A percentile compares a stretch with the other conserved stretches of the same genome.
Evolutionary conservation across 208 protist species (phyloP).

Genomic region (Crithidia expoeki): DNA sequence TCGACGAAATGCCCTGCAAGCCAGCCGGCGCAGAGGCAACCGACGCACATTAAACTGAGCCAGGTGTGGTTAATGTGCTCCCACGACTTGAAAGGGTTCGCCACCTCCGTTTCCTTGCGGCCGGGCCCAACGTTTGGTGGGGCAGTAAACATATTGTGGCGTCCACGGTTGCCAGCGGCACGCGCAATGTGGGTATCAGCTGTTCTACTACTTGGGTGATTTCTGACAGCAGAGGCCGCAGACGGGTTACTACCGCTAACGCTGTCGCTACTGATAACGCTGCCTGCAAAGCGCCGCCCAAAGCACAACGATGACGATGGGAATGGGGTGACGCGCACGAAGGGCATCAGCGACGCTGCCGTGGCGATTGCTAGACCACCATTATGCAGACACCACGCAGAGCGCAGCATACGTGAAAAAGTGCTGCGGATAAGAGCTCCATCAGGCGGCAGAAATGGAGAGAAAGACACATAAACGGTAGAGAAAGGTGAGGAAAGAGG

Average conservation of each 20-base stretch:
- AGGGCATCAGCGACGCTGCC: not conserved
- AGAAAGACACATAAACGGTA: too few species aligned
- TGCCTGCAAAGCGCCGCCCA: not conserved
- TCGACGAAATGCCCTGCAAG: conserved; percentile 70
- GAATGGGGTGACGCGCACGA: not conserved
- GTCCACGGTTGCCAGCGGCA: not conserved
- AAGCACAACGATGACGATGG: not conserved
- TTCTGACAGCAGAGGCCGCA: not conserved
- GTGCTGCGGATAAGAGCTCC: not conserved
- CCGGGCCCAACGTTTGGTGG: conserved; percentile 56
- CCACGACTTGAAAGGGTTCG: conserved; percentile 90
- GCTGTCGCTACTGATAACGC: not conserved
- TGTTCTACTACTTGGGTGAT: not conserved
- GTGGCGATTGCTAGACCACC: not conserved
- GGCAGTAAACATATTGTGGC: conserved; percentile 45
- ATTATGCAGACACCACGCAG: not conserved
- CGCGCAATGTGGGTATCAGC: not conserved
- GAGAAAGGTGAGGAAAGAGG: too few species aligned
- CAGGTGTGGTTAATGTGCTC: conserved; percentile 86
- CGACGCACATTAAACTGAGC: conserved; percentile 81
- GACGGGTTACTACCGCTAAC: not conserved
- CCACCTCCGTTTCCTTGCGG: conserved; percentile 44
- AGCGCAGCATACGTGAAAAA: conserved; percentile 15
- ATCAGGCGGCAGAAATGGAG: too few species aligned
- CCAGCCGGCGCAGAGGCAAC: conserved; percentile 73